Percentiles rank a stretch among this genome's conserved stretches.
phyloP scores from a whole-genome alignment of 345 rosid genomes.

The Noccaea caerulescens region DNA sequence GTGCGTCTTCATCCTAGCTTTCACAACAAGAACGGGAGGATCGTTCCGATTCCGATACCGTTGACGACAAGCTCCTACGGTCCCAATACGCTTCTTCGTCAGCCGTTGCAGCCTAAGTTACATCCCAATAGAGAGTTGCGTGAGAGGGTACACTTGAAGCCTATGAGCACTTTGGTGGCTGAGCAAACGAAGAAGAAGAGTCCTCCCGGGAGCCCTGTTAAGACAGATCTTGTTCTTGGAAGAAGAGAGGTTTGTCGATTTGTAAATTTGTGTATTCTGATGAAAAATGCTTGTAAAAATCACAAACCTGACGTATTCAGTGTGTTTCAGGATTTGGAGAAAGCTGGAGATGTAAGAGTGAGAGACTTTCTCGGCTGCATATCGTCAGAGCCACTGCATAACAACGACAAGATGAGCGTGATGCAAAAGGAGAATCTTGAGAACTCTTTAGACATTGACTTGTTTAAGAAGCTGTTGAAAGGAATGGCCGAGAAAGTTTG shows the following conservation, averaged over 20 bases:
- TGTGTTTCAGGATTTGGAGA: constrained; percentile 45
- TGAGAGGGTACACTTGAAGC: constrained; percentile 47
- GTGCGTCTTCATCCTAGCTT: constrained; percentile 66
- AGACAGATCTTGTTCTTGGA: constrained; percentile 88
- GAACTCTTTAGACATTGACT: constrained; percentile 60
- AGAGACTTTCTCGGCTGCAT: constrained; percentile 75
- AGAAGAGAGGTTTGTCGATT: constrained; percentile 47
- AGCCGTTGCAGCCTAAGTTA: constrained; percentile 67
- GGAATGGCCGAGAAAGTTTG: constrained; percentile 82
- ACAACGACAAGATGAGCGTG: constrained; percentile 56
- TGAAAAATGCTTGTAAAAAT: constrained; percentile 32
- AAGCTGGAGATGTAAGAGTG: constrained; percentile 44
- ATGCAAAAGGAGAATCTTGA: constrained; percentile 48
- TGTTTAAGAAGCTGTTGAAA: constrained; percentile 76
- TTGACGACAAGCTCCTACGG: constrained; percentile 52
- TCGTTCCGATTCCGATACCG: constrained; percentile 47
- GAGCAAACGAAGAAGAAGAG: constrained; percentile 42
- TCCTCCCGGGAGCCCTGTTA: constrained; percentile 76
- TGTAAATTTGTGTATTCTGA: not conserved
- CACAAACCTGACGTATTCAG: constrained; percentile 41
- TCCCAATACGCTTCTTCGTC: constrained; percentile 59
- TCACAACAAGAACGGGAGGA: constrained; percentile 62
- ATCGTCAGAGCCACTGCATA: constrained; percentile 59
- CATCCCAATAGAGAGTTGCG: constrained; percentile 53
- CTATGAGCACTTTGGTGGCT: constrained; percentile 43